phyloP scores from a whole-genome alignment of 371 early-diverging fungal genomes.

The Mortierella sp. region DNA sequence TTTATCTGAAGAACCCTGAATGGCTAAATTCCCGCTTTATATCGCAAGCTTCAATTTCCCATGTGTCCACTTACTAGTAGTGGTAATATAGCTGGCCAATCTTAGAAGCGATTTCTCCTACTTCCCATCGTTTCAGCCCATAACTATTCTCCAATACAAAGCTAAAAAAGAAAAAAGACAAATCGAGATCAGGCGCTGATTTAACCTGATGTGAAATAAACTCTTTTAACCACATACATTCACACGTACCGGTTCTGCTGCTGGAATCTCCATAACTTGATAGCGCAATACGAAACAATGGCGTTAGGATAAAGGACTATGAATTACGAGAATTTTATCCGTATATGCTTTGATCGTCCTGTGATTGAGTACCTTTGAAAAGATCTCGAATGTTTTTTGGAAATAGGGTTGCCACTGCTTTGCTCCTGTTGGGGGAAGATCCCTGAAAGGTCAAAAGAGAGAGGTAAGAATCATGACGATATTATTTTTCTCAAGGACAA shows the following conservation, averaged over 20 bases:
- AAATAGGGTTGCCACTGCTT: conserved; percentile 92
- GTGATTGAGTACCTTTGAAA: conserved; percentile 81
- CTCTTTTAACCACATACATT: not conserved
- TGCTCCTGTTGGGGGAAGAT: conserved; percentile 82
- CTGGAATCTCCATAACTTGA: conserved; percentile 94
- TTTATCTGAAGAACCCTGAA: conserved; percentile 3
- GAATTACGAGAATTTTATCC: not conserved
- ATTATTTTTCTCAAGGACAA: not conserved
- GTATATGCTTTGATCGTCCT: not conserved
- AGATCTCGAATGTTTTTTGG: conserved; percentile 96
- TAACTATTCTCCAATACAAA: conserved; percentile 89
- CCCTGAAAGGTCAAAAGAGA: conserved; percentile 56
- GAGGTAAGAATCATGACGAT: not conserved
- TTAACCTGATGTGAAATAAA: not conserved
- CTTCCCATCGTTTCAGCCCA: conserved; percentile 96
- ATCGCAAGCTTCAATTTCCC: not conserved
- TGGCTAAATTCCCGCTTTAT: not conserved
- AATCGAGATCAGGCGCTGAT: not conserved
- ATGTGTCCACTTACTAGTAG: conserved; percentile 72
- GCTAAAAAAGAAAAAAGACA: conserved; percentile 55
- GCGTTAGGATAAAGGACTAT: not conserved
- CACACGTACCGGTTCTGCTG: conserved; percentile 81
- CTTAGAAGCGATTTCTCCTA: conserved; percentile 98
- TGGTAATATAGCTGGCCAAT: conserved; percentile 95
- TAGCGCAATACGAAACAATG: not conserved